Percentiles rank a stretch among this genome's conserved stretches.
These are phyloP conservation scores for Phoma herbarum DNA, from an alignment of 2,329 filamentous ascomycete genomes.

Conservation along the genomic window DNA sequence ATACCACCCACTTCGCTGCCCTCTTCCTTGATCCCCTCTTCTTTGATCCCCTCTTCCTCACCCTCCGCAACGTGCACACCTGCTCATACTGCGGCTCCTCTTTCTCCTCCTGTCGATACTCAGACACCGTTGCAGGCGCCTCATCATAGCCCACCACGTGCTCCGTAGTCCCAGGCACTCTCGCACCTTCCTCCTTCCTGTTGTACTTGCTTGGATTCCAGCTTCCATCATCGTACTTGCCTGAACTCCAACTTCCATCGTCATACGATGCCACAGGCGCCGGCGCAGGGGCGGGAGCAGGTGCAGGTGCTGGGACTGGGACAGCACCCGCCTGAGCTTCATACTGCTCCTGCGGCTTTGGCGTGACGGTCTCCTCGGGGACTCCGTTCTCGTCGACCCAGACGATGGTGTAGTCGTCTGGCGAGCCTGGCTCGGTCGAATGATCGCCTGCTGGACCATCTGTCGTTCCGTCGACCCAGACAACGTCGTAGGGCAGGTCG, in stretches of 20 bases:
- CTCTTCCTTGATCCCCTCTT: background rate
- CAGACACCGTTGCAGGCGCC: background rate
- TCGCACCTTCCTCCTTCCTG: background rate
- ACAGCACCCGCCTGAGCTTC: background rate
- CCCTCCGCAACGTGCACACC: constrained; percentile 1
- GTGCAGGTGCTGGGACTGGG: background rate
- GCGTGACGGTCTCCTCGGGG: background rate
- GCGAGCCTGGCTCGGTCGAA: constrained; percentile 16
- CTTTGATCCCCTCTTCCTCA: background rate
- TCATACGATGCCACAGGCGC: background rate
- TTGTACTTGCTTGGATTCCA: constrained; percentile 13
- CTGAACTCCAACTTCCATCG: background rate
- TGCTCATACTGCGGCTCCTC: constrained; percentile 6
- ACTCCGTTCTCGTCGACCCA: background rate
- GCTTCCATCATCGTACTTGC: constrained; percentile 7
- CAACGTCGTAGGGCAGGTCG: constrained; percentile 20
- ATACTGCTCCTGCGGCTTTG: background rate
- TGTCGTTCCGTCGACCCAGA: constrained; percentile 28
- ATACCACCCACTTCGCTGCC: background rate
- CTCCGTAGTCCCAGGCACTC: constrained; percentile 1
- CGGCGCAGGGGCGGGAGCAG: background rate
- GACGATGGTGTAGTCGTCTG: constrained; percentile 14
- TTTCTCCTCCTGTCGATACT: background rate
- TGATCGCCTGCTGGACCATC: constrained; percentile 17
- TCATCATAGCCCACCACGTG: background rate